Evolutionary conservation across 495 filamentous ascomycete genomes (phyloP), one percentile per base, ranked within the genome.

Genomic region (Penicillium bialowiezense): DNA sequence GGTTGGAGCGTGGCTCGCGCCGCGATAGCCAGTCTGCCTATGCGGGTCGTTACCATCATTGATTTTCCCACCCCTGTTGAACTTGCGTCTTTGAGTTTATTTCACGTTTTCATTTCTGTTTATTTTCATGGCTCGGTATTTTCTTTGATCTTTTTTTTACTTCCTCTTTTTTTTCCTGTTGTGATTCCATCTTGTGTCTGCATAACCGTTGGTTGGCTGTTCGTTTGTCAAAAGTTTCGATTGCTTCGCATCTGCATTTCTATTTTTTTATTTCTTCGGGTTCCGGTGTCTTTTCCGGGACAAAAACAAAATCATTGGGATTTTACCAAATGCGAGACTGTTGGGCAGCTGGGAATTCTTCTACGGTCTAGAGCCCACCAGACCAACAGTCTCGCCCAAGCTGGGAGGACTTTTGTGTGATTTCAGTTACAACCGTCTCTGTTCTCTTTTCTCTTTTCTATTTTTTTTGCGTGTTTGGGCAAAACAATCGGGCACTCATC

Each of bases 11-110:
- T 10, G 62, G 53, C 18, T 70, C 59, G 55, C 67, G 65, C 37
- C 66, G 68, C 28, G 69, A 67, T 20, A 70, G 65, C 50, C 66
- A 65, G 45, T 75, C 73, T 7, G 61, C 48, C 48, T 74, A 71
- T 45, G 62, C 64, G 39, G 50, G 54, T 41, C 29, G 13, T 33
- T 53, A 50, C 29, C 54, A 54, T 41, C 40, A 54, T 26, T 60
- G 21, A 57, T 51, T 31, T 41, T 14, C 31, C 47, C 17, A 34
- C 3, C 9, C n/a, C 18, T 38, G 38, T 39, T 41, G 29, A 26
- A 32, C 8, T n/a, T 39, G 20, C 3, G 35, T 28, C 18, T 28
- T 29, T 44, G 20, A 36, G 34, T 20, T 31, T 29, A 3, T 6
- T 37, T 44, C 13, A 39, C 26, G 14, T 20, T 32, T n/a, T 28